Conservation (phyloP, 176 grass and related monocot species). For the Carex littledalei region DNA sequence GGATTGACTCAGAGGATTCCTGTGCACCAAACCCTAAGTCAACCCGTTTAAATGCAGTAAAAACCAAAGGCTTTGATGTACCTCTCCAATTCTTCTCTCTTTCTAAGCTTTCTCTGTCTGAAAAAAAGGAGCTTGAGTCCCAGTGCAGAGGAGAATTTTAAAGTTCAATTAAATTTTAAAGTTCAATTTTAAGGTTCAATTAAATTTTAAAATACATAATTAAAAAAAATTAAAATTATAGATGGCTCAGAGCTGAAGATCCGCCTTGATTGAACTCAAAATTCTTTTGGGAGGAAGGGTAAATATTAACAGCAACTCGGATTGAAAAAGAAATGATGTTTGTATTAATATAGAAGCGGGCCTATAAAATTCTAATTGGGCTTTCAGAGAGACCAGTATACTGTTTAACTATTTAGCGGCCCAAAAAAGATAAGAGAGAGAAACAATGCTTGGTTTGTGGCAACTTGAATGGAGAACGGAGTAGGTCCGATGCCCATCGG, state of each 20-base stretch:
- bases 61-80: conserved; percentile 37
- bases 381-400: neutral
- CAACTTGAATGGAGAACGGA: neutral
- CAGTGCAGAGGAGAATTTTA: conserved; percentile 46
- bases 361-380: neutral
- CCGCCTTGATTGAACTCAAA: too few species aligned
- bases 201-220: too few species aligned
- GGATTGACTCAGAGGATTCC: conserved; percentile 63
- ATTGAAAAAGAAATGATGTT: too few species aligned
- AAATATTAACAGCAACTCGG: too few species aligned
- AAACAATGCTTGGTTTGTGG: neutral
- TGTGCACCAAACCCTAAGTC: conserved; percentile 69
- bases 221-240: too few species aligned
- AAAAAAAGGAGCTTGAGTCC: conserved; percentile 53
- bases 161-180: too few species aligned
- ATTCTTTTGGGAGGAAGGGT: too few species aligned
- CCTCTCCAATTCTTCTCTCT: conserved; percentile 41
- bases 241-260: too few species aligned
- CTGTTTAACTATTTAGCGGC: neutral
- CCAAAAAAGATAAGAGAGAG: neutral
- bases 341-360: neutral
- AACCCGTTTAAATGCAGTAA: conserved; percentile 29
- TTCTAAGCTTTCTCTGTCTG: conserved; percentile 36
- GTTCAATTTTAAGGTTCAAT: too few species aligned
- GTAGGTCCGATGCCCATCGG: too few species aligned